Evolutionary conservation across 2,329 filamentous ascomycete genomes (phyloP), one percentile per base, ranked within the genome.

Genomic region (Simplicillium sp.): DNA sequence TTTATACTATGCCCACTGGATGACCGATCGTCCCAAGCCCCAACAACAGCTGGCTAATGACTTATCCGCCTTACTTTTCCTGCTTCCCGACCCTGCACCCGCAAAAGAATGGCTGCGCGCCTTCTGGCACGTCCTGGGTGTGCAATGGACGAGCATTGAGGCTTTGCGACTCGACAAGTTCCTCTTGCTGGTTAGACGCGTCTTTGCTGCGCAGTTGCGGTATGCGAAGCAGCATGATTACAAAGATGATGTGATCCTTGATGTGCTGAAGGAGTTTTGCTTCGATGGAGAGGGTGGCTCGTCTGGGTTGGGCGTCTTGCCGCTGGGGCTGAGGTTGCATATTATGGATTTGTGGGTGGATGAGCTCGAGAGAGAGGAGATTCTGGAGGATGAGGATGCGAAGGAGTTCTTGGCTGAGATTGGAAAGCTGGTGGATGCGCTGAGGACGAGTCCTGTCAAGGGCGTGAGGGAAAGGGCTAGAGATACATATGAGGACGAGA

Each of bases 1-100:
- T 5, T 76, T 97, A 15, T 96, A 92, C 70, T 96, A 88, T 71
- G 83, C 82, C 55, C 77, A 92, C 54, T 96, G 87, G 83, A 92
- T 95, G 81, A 87, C 83, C 61, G 89, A 96, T 70, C 85, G 88
- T 37, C 82, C 88, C 11, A 66, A 81, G n/a, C 82, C 85, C 3
- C 90, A 96, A 68, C 88, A 95, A 68, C 76, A 76, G 34, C 82
- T 97, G 36, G 84, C 85, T 50, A 66, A 72, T 49, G 82, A 89
- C 46, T 82, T 97, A 41, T 84, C 88, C 34, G 74, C 65, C 2
- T 77, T 96, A 11, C 49, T 58, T 37, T 70, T 75, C 46, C 64
- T 71, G 16, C 66, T 90, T 13, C 12, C 12, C 20, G 73, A 76
- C 32, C 55, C 61, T 29, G 53, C 50, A 17, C 63, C 65, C 47